Base-by-base conservation (phyloP, 306 rosid species). In the Lathyrus tuberosus region DNA sequence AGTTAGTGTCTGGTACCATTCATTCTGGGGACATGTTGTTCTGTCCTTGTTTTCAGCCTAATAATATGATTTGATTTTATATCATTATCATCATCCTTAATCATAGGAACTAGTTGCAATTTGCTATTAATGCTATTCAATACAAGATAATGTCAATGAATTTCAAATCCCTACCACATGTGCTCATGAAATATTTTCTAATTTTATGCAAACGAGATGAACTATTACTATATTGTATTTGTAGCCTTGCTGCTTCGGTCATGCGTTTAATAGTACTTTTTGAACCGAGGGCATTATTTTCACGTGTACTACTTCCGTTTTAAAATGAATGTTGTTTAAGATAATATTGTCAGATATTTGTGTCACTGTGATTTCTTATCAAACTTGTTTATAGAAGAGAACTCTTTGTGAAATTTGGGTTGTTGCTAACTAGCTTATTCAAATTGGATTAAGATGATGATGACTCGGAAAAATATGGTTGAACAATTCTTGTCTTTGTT, bases 21-120 rank as follows among this genome's bases (percentile, higher is more conserved):
- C 76, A 69, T 33, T 59, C 12, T 15, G 43, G 70, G n/a, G 65
- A 61, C 78, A 60, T 46, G 17, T 20, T 54, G n/a, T 71, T 65
- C 63, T 59, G 51, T 52, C 69, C 57, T n/a, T 58, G 40, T 28
- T 68, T 74, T 62, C 31, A 59, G 28, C 64, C 51, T 41, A 37
- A 26, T 17, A 20, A 60, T 67, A 13, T 62, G 56, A 12, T 16
- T 15, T 56, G 1, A 56, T 26, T 56, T 56, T 56, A 56, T 56
- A 56, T 56, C 3, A 57, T 28, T 57, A 41, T 28, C 20, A 9
- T 33, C 14, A 7, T 40, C 80, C 80, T 54, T 49, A 47, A 69
- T 62, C 35, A 40, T 56, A 12, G 66, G 71, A n/a, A 51, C 24
- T 69, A 65, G 28, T 24, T 63, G 62, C 38, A 71, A 30, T 63